Evolutionary conservation across 116 monocot genomes (phyloP), one percentile per base, ranked within the genome.

Genomic region (Papilionanthe hybrid): DNA sequence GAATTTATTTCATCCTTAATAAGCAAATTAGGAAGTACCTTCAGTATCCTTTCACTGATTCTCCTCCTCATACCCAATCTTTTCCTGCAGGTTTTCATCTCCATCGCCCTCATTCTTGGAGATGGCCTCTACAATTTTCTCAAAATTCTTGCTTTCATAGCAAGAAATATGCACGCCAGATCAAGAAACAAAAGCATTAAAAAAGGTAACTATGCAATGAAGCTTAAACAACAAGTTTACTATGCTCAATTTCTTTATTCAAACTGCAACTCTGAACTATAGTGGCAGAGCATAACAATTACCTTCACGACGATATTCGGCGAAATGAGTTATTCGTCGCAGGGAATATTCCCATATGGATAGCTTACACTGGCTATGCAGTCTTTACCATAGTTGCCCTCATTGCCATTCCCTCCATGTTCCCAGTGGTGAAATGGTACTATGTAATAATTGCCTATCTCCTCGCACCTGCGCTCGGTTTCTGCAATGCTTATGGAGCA

Each of bases 401-500:
- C 63, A 75, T 92, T 47, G 32, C 82, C 57, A 89, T 92, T 72
- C 92, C 92, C 1, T 50, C 37, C 32, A 92, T 92, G 82, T 89
- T 92, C 72, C 82, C 85, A 47, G 84, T 86, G 72, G 80, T 92
- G 49, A 87, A 84, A 58, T 92, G 92, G 89, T 92, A 87, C 86
- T 89, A 86, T 56, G 84, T 89, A 18, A 65, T 87, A 41, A 67
- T 87, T 1, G 85, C 92, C 58, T 92, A 92, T 67, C 15, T 89
- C 9, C 85, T 92, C 13, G 89, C 92, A 13, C 92, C 92, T 7
- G 82, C 74, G 17, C 86, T 92, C 7, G 92, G 89, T 77, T 92
- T 89, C 81, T 92, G 92, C 89, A 92, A 92, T 77, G 92, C 92
- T 25, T 92, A 89, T 53, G 89, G 92, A n/a, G 86, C 92, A 18